Evolutionary conservation across 352 stramenopile species (phyloP).

Genomic region (Phytopythium helicoides): DNA sequence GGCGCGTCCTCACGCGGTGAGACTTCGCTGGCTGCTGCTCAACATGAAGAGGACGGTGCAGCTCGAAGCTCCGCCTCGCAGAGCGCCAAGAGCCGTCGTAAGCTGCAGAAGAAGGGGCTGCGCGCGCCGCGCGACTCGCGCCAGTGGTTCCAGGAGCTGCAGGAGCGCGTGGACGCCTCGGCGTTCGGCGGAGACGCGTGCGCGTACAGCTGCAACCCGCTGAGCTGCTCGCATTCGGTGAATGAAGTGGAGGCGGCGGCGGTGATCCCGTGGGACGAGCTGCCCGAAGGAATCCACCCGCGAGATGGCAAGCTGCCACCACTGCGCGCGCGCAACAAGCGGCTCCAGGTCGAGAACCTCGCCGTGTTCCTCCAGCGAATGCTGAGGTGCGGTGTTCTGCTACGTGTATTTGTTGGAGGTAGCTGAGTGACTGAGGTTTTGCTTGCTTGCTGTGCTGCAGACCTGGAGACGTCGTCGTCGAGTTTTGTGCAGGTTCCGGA

Average conservation of each 20-base stretch:
- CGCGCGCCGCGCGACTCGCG: slow-evolving; percentile 43
- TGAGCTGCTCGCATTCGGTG: slow-evolving; percentile 36
- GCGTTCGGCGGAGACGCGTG: slow-evolving; percentile 26
- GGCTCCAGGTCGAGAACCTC: slow-evolving; percentile 77
- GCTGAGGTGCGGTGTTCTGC: slow-evolving; percentile 31
- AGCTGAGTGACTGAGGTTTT: slow-evolving; percentile 11
- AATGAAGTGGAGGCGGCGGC: neutral
- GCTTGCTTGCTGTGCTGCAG: slow-evolving; percentile 23
- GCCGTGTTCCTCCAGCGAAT: slow-evolving; percentile 65
- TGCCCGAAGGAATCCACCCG: slow-evolving; percentile 69
- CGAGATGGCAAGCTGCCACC: slow-evolving; percentile 57
- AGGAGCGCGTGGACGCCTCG: slow-evolving; percentile 47
- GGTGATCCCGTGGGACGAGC: slow-evolving; percentile 58
- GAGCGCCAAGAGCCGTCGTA: slow-evolving; percentile 39
- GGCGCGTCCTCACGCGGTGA: neutral
- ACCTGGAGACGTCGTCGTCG: slow-evolving; percentile 69
- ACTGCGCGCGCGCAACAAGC: slow-evolving; percentile 62
- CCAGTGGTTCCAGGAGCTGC: slow-evolving; percentile 74
- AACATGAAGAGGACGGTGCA: neutral
- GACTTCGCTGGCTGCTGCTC: neutral
- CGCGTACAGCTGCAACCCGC: slow-evolving; percentile 61
- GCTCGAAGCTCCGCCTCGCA: neutral
- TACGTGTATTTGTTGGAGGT: neutral
- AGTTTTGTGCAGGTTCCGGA: slow-evolving; percentile 79
- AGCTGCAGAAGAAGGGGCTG: slow-evolving; percentile 48